Evolutionary conservation across 2,329 filamentous ascomycete species (phyloP), one percentile per base, ranked within the genome.

Genomic region (Elsinoe perseae): DNA sequence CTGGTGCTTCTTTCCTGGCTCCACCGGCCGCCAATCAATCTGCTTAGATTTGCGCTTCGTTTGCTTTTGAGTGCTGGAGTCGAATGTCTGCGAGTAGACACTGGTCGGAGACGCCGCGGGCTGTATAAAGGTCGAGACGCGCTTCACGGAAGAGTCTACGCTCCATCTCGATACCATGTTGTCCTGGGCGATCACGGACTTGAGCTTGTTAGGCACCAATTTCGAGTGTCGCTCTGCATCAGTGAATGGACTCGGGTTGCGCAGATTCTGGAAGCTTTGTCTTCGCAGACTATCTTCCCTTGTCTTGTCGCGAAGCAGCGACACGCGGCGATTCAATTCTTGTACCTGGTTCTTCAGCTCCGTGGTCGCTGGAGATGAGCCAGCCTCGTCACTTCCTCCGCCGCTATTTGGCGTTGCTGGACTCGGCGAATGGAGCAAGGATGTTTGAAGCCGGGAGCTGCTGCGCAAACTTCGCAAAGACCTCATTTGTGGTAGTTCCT

Each of bases 281-380:
- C 90, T 80, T 64, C 87, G 84, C 64, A 95, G 70, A 63, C 81
- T 89, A 63, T 95, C 90, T 57, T 86, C 87, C 18, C 86, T 81
- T 0, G 88, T 86, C 63, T 89, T 85, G 60, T 90, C 83, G 63
- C 87, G 86, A 40, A 95, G 71, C 14, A 77, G 86, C 1, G 89
- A 91, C 32, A 95, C 90, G 64, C 89, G 89, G 58, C 87, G 88
- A 66, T 90, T 91, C 46, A 95, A 76, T 54, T 87, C 89, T 56
- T 86, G 84, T 80, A 95, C 88, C 68, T 95, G 89, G 61, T 89
- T 85, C 59, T 89, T 88, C 42, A 95, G 75, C 64, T 83, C 81
- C 7, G 85, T 82, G 65, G 84, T 79, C n/a, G 83, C 83, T 0
- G 89, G 92, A 12, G 83, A 77, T 2, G 87, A 84, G 16, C 87